Evolutionary conservation across 2,329 filamentous ascomycete species (phyloP), one percentile per base, ranked within the genome.

Genomic region (Metarhizium sp.): DNA sequence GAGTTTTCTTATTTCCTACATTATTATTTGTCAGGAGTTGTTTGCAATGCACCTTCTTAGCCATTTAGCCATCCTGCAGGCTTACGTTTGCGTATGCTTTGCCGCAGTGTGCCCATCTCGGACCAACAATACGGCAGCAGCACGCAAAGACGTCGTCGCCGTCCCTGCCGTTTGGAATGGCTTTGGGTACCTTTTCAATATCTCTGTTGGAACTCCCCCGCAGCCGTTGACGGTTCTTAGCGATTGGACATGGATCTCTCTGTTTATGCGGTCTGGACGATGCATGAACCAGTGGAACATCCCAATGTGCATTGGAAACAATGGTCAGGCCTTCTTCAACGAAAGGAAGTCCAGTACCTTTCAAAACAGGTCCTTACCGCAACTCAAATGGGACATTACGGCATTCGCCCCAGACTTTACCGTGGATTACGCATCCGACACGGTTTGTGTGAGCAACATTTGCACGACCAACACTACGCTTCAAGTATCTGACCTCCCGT

Each of bases 201-300:
- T 54, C 3, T 36, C 53, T 13, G 53, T 54, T 32, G 53, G 53
- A 13, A 32, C 6, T 36, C 34, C 34, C 3, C 34, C 32, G 6
- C 53, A 54, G 30, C 16, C 34, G 29, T 25, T 54, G 47, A 50
- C 47, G 0, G 47, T 54, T 1, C 47, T 54, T 4, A 54, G 53
- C n/a, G 53, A 50, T 42, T 54, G 53, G 53, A 54, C 53, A n/a
- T 54, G 53, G 53, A 50, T 50, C 36, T 50, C 53, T 16, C 53
- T 54, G 29, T 54, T 54, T 20, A 25, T 54, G 18, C 47, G 53
- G 10, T 54, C 53, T 8, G 53, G 53, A 14, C 18, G 53, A 18
- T 54, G 53, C 29, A 38, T 54, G 48, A n/a, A 45, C 10, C 53
- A 47, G 14, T 51, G 20, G n/a, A 36, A 51, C 7, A 34, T 38